Percentiles rank a stretch among this genome's conserved stretches.
Evolutionary conservation across 306 rosid species (phyloP).

Genomic region (Cyclanthera cordifolia): DNA sequence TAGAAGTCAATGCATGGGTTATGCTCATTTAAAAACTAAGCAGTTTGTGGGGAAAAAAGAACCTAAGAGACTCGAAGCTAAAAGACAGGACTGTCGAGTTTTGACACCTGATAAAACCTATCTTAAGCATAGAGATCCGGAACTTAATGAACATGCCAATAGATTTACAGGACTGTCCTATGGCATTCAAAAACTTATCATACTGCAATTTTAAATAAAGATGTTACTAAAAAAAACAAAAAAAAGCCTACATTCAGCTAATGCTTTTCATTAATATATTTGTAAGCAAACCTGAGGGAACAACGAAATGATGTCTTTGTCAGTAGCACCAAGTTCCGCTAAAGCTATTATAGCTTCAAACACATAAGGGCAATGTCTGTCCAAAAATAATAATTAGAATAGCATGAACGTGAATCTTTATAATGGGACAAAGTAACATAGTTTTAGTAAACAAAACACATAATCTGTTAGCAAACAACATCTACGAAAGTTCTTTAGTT

Average conservation of each 20-base stretch:
- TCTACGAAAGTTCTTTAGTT: not conserved
- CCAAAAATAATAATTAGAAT: not conserved
- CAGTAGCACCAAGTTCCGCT: conserved; percentile 68
- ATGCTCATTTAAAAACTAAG: not conserved
- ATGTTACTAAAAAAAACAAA: not conserved
- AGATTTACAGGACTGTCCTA: not conserved
- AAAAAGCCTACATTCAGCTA: not conserved
- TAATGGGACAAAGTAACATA: not conserved
- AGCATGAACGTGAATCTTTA: not conserved
- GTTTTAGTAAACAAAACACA: not conserved
- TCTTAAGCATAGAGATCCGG: not conserved
- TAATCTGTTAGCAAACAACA: not conserved
- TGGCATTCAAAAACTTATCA: not conserved
- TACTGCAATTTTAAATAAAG: not conserved
- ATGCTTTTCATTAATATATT: not conserved
- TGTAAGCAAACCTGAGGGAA: conserved; percentile 73
- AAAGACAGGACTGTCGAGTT: not conserved
- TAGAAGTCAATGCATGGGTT: not conserved
- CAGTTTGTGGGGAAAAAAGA: not conserved
- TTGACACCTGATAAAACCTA: not conserved
- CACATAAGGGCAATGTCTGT: conserved; percentile 76
- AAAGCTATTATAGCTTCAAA: conserved; percentile 79
- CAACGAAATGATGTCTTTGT: conserved; percentile 75
- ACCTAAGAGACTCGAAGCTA: not conserved
- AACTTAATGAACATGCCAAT: not conserved